Conservation (phyloP, 31 red algal genomes). For the Pterothamnion heteromorphum region DNA sequence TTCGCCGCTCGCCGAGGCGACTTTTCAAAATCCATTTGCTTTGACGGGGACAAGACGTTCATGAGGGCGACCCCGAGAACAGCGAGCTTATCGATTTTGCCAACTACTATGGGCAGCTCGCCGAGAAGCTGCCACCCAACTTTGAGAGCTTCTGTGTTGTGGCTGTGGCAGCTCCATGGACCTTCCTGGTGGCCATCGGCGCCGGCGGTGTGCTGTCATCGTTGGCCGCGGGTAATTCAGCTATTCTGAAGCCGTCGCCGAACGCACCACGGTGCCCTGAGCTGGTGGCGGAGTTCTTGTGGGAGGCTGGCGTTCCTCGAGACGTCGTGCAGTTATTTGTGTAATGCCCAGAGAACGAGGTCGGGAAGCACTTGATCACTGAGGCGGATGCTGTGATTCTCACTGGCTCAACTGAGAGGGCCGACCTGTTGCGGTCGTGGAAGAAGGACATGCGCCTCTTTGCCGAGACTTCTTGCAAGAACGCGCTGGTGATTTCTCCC, state of each 20-base stretch:
- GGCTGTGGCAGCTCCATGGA: conserved; percentile 69
- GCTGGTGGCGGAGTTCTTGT: conserved; percentile 54
- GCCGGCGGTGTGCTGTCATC: conserved; percentile 51
- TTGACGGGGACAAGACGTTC: conserved; percentile 57
- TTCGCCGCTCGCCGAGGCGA: conserved; percentile 51
- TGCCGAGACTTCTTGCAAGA: conserved; percentile 78
- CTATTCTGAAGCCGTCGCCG: conserved; percentile 72
- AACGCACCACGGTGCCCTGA: conserved; percentile 55
- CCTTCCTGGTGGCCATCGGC: conserved; percentile 75
- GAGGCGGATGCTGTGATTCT: conserved; percentile 58
- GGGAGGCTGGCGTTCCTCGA: conserved; percentile 63
- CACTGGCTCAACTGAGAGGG: conserved; percentile 60
- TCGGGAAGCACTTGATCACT: conserved; percentile 56
- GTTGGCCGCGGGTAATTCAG: conserved; percentile 72
- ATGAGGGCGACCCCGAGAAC: conserved; percentile 56
- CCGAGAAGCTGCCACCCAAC: conserved; percentile 9
- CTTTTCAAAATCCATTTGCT: conserved; percentile 56
- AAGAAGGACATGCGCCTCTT: conserved; percentile 60
- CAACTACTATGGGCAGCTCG: conserved; percentile 51
- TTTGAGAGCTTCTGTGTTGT: conserved; percentile 69
- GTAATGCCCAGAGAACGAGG: conserved; percentile 50
- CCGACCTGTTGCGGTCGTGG: conserved; percentile 60
- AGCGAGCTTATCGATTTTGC: conserved; percentile 69
- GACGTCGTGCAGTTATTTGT: conserved; percentile 68
- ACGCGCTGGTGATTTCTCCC: conserved; percentile 73